Percentiles rank a stretch among this genome's conserved stretches.
phyloP scores from a whole-genome alignment of 2,329 filamentous ascomycete species.

The Colletotrichum scovillei region DNA sequence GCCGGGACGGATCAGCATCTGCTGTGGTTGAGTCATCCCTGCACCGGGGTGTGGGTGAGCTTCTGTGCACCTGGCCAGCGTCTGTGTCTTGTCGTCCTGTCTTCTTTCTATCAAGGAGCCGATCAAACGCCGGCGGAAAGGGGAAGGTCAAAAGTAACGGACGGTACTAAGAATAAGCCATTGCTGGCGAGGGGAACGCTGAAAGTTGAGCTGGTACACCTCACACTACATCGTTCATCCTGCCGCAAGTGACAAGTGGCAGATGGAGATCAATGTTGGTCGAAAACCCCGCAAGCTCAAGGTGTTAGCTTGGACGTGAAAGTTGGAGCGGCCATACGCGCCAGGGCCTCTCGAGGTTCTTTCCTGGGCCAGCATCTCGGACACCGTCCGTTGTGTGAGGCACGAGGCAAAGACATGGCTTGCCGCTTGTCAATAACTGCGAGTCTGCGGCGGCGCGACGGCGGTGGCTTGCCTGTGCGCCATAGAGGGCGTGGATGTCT shows the following conservation, averaged over 20 bases:
- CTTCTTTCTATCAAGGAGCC: constrained; percentile 29
- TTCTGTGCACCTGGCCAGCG: neutral
- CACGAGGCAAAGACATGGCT: constrained; percentile 3
- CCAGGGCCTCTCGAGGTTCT: constrained; percentile 10
- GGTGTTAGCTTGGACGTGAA: neutral
- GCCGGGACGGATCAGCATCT: constrained; percentile 25
- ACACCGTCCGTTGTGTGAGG: constrained; percentile 24
- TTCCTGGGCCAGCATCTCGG: constrained; percentile 16
- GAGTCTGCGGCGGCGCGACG: neutral
- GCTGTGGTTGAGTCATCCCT: constrained; percentile 4
- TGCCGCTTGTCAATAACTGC: constrained; percentile 1
- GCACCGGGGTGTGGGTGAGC: constrained; percentile 2
- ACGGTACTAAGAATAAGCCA: constrained; percentile 35
- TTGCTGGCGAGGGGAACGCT: constrained; percentile 26
- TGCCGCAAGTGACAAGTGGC: constrained; percentile 27
- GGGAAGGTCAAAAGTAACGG: constrained; percentile 12
- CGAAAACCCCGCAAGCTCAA: constrained; percentile 22
- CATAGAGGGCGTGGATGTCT: neutral
- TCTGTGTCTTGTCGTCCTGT: constrained; percentile 23
- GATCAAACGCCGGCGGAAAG: constrained; percentile 31
- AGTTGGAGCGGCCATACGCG: neutral
- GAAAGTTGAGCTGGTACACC: constrained; percentile 1
- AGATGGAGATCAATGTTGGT: constrained; percentile 20
- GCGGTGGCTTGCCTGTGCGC: constrained; percentile 7
- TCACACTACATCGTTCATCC: constrained; percentile 28